These are phyloP conservation scores for Manihot esculenta DNA, from an alignment of 441 rosid species.

Conservation along the genomic window DNA sequence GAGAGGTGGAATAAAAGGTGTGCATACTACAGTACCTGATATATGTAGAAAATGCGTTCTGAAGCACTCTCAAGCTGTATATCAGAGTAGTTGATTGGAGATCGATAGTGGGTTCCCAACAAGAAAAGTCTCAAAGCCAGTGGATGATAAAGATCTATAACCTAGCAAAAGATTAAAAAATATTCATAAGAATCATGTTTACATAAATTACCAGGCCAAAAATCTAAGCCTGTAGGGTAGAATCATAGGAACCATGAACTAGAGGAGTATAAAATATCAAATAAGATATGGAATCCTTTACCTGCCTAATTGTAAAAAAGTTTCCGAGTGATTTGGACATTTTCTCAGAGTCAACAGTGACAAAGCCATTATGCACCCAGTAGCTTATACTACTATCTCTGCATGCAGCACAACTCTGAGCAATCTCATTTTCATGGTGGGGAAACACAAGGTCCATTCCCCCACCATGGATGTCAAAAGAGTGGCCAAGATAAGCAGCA, in stretches of 20 bases:
- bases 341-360: conserved; percentile 85
- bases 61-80: conserved; percentile 87
- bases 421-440: conserved; percentile 96
- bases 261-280: not conserved
- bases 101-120: conserved; percentile 85
- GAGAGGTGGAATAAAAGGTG: not conserved
- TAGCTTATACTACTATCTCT: conserved; percentile 62
- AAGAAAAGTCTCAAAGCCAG: conserved; percentile 79
- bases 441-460: conserved; percentile 96
- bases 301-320: conserved; percentile 94
- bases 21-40: conserved; percentile 54
- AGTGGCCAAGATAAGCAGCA: conserved; percentile 73
- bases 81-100: conserved; percentile 84
- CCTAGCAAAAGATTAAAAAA: conserved; percentile 42
- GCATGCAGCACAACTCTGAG: conserved; percentile 95
- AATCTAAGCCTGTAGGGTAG: not conserved
- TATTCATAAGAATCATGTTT: conserved; percentile 9
- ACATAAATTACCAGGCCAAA: not conserved
- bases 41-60: conserved; percentile 81
- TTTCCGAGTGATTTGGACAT: conserved; percentile 98
- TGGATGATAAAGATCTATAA: conserved; percentile 77
- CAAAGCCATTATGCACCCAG: conserved; percentile 95
- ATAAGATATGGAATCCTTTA: conserved; percentile 21
- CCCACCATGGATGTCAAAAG: conserved; percentile 94
- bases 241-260: not conserved